Percentiles rank a stretch among this genome's conserved stretches.
Evolutionary conservation across 805 yeast species (phyloP).

Genomic region (Cyberlindnera amylophila): DNA sequence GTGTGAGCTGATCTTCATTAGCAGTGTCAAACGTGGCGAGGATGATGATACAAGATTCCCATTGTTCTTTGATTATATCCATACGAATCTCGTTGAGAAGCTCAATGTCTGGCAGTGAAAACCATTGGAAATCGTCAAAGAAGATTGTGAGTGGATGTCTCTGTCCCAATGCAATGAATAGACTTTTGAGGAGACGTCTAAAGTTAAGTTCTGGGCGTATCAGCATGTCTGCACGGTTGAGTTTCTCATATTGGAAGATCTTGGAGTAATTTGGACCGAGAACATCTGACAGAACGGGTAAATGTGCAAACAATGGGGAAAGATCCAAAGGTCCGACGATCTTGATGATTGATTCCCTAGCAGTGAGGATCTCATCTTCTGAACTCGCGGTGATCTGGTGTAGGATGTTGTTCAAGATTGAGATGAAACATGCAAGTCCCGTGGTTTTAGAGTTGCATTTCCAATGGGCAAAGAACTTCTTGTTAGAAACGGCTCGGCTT

Average conservation of each 20-base stretch:
- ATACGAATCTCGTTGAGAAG: constrained; percentile 27
- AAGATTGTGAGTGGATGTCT: constrained; percentile 40
- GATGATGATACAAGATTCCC: constrained; percentile 25
- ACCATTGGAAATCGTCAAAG: constrained; percentile 45
- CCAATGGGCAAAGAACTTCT: constrained; percentile 29
- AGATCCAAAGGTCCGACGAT: constrained; percentile 38
- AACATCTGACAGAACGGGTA: constrained; percentile 42
- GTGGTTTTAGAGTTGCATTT: constrained; percentile 31
- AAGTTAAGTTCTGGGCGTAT: constrained; percentile 37
- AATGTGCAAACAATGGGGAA: constrained; percentile 35
- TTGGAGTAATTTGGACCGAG: constrained; percentile 39
- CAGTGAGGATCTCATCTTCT: constrained; percentile 31
- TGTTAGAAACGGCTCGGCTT: constrained; percentile 31
- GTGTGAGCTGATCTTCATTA: constrained; percentile 9
- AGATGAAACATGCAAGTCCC: constrained; percentile 35
- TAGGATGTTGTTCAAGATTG: constrained; percentile 36
- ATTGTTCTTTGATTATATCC: constrained; percentile 24
- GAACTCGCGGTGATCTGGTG: constrained; percentile 40
- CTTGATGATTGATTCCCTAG: constrained; percentile 39
- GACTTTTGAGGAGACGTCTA: constrained; percentile 38
- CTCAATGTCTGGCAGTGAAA: constrained; percentile 31
- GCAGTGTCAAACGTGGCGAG: constrained; percentile 24
- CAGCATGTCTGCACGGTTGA: constrained; percentile 19
- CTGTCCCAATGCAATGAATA: constrained; percentile 38
- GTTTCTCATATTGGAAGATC: constrained; percentile 18